phyloP scores from a whole-genome alignment of 768 basidiomycete genomes.

The Postia placenta region DNA sequence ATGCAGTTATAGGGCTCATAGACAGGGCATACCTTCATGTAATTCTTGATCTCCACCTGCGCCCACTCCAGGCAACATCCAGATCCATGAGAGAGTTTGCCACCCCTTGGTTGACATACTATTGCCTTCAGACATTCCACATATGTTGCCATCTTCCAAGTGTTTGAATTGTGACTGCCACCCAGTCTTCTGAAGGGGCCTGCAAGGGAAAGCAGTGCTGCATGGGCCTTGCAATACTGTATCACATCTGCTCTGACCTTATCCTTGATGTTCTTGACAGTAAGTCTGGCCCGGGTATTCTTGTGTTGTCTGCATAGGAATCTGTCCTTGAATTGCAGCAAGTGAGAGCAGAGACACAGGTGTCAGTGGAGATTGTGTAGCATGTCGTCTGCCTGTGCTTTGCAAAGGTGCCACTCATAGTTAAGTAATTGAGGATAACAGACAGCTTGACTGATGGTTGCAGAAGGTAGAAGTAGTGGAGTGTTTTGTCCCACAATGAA shows the following conservation, averaged over 20 bases:
- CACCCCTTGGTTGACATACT: conserved; percentile 5
- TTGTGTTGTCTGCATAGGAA: neutral
- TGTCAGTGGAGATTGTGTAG: conserved; percentile 4
- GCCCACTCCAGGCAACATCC: neutral
- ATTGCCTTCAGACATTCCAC: neutral
- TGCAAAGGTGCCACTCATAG: conserved; percentile 1
- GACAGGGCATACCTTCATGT: neutral
- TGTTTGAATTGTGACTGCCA: conserved; percentile 2
- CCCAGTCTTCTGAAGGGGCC: too few relatives aligned
- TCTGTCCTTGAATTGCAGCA: conserved; percentile 2
- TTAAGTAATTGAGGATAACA: neutral
- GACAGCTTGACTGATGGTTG: too few relatives aligned
- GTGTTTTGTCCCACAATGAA: neutral
- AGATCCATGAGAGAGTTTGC: conserved; percentile 13
- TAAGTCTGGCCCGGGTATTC: conserved; percentile 3
- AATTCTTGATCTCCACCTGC: neutral
- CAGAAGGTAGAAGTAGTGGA: conserved; percentile 6
- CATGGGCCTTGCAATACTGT: conserved; percentile 4
- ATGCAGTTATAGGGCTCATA: too few relatives aligned
- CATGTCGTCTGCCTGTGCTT: conserved; percentile 3
- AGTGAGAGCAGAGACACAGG: neutral
- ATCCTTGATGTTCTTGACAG: neutral
- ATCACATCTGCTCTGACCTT: conserved; percentile 1
- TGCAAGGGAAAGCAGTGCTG: neutral
- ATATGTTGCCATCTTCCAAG: conserved; percentile 5